phyloP scores from a whole-genome alignment of 75 land plant species.

The Larix kaempferi region DNA sequence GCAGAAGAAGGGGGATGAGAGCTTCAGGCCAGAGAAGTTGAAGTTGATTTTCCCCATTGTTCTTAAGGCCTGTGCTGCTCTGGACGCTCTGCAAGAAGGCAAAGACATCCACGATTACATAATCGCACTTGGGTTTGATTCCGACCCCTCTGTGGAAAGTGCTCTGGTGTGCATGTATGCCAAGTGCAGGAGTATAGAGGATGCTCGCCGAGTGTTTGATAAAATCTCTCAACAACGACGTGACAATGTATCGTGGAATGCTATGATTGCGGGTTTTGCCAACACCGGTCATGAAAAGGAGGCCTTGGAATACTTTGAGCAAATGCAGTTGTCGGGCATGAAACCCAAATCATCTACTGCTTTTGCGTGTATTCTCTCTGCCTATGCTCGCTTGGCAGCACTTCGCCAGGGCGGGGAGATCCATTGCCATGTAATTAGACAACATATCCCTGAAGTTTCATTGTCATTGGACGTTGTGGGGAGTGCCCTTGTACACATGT shows the following conservation, averaged over 20 bases:
- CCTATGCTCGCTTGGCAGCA: not conserved
- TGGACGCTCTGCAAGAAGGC: conserved; percentile 2
- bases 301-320: conserved; percentile 3
- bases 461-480: not conserved
- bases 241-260: conserved; percentile 19
- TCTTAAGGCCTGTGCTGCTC: conserved; percentile 15
- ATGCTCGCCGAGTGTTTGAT: conserved; percentile 17
- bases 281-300: not conserved
- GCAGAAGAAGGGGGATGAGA: not conserved
- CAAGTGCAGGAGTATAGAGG: conserved; percentile 9
- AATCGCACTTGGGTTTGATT: conserved; percentile 6
- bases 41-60: not conserved
- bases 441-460: not conserved
- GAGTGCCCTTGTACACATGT: conserved; percentile 6
- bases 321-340: conserved; percentile 3
- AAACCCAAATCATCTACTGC: not conserved
- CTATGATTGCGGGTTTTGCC: conserved; percentile 14
- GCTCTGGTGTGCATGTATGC: conserved; percentile 20
- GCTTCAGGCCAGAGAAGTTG: not conserved
- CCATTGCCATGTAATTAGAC: not conserved
- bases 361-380: not conserved
- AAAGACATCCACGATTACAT: conserved; percentile 13
- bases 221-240: not conserved
- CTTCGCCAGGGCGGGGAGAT: not conserved
- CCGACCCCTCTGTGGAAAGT: not conserved